A percentile compares a stretch with the other conserved stretches of the same genome.
Conservation (phyloP, 2,329 filamentous ascomycete species). For the Pochonia chlamydosporia region DNA sequence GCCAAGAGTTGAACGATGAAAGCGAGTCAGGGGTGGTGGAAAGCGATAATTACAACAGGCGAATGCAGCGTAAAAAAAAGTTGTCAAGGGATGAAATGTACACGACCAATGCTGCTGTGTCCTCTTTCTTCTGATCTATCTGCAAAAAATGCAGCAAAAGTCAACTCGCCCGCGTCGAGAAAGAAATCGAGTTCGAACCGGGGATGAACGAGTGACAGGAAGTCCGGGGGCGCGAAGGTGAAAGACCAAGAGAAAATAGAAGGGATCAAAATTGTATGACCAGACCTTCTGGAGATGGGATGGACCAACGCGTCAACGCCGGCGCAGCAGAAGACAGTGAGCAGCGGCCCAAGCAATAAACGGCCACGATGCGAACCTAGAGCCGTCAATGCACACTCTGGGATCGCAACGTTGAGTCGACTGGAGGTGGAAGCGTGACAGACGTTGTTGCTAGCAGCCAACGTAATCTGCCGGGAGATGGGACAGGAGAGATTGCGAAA, state of each 20-base stretch:
- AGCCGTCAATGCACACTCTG: not conserved
- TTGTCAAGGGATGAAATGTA: not conserved
- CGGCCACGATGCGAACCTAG: not conserved
- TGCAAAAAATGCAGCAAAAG: not conserved
- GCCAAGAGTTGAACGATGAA: not conserved
- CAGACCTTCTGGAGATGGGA: not conserved
- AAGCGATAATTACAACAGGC: too few relatives aligned
- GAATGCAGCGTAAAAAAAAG: not conserved
- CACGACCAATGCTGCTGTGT: not conserved
- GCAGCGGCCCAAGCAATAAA: not conserved
- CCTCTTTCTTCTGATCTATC: not conserved
- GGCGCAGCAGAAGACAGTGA: not conserved
- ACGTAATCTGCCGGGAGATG: not conserved
- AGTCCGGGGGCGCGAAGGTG: not conserved
- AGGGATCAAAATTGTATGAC: not conserved
- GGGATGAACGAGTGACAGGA: not conserved
- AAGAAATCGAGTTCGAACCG: not conserved
- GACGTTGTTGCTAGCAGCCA: too few relatives aligned
- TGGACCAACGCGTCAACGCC: not conserved
- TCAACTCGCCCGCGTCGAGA: not conserved
- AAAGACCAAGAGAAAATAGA: not conserved
- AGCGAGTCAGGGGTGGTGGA: not conserved
- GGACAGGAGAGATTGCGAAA: not conserved
- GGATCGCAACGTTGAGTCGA: not conserved
- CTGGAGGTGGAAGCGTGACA: not conserved